Percentiles rank a stretch among this genome's conserved stretches.
These are phyloP conservation scores for Ascochyta lentis DNA, from an alignment of 2,329 filamentous ascomycete species.

Conservation along the genomic window DNA sequence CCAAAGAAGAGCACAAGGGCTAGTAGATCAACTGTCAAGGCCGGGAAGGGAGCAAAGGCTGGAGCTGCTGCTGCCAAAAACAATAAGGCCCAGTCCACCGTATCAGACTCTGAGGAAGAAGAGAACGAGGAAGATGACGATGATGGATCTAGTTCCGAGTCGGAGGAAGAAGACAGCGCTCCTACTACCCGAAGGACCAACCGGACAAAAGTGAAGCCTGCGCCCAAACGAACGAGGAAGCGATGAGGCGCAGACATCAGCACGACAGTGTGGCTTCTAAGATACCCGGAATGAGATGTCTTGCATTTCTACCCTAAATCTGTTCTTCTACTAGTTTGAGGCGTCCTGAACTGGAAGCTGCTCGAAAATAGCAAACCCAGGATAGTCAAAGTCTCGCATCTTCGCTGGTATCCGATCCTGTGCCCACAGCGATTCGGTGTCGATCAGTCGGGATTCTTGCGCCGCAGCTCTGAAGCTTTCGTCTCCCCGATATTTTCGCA, in stretches of 20 bases:
- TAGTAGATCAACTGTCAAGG: constrained; percentile 32
- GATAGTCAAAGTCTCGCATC: constrained; percentile 7
- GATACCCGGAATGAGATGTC: constrained; percentile 9
- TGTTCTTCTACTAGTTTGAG: not conserved
- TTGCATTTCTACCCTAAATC: not conserved
- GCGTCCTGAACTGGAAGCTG: not conserved
- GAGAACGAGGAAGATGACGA: constrained; percentile 46
- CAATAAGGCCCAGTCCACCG: constrained; percentile 40
- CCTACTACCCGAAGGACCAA: constrained; percentile 44
- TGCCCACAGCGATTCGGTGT: constrained; percentile 1
- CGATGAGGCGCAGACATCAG: constrained; percentile 14
- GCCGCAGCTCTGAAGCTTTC: not conserved
- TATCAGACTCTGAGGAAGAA: constrained; percentile 48
- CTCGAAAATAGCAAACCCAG: constrained; percentile 3
- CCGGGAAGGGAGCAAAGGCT: constrained; percentile 32
- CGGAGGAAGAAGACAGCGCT: constrained; percentile 42
- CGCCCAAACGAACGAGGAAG: constrained; percentile 41
- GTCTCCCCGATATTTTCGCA: not conserved
- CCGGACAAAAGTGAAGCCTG: constrained; percentile 33
- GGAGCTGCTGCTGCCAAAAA: constrained; percentile 33
- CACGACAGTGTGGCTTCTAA: not conserved
- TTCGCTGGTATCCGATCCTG: not conserved
- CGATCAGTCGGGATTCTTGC: constrained; percentile 2
- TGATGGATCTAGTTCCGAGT: constrained; percentile 40
- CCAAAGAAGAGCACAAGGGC: constrained; percentile 41